phyloP scores from a whole-genome alignment of 2,329 filamentous ascomycete species.

The Ascochyta clinopodiicola region DNA sequence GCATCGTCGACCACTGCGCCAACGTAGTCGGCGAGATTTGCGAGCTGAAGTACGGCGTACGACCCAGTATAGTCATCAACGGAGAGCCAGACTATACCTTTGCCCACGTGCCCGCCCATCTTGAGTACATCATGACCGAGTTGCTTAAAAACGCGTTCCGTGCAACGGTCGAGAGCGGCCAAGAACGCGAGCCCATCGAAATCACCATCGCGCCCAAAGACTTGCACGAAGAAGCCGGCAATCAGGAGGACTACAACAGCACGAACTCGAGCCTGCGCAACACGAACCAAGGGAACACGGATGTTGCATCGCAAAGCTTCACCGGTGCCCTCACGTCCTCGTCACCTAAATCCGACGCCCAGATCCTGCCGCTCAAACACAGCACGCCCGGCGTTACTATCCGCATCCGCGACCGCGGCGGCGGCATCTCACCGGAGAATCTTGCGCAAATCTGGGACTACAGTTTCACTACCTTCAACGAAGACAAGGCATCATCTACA shows the following conservation, averaged over 20 bases:
- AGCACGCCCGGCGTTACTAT: constrained; percentile 86
- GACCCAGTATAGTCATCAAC: constrained; percentile 80
- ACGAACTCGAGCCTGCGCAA: constrained; percentile 18
- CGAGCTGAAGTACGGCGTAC: constrained; percentile 91
- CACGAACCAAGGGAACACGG: constrained; percentile 40
- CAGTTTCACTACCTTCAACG: constrained; percentile 93
- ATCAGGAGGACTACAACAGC: constrained; percentile 4
- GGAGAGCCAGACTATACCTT: constrained; percentile 89
- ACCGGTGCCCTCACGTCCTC: constrained; percentile 32
- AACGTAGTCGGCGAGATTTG: constrained; percentile 94
- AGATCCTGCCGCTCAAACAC: constrained; percentile 54
- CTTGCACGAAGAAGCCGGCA: constrained; percentile 14
- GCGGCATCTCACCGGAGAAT: constrained; percentile 85
- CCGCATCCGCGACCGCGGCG: constrained; percentile 92
- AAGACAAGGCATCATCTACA: constrained; percentile 60
- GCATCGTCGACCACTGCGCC: constrained; percentile 82
- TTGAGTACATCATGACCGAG: constrained; percentile 97
- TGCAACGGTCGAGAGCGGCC: constrained; percentile 85
- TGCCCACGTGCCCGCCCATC: constrained; percentile 91
- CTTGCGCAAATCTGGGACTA: constrained; percentile 94
- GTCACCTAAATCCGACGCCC: constrained; percentile 34
- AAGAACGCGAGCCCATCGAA: constrained; percentile 80
- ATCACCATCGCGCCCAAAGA: constrained; percentile 79
- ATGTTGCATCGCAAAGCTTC: constrained; percentile 40
- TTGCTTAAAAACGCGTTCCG: constrained; percentile 96